These are phyloP conservation scores for Calonectria pseudoturangicola DNA, from an alignment of 2,329 filamentous ascomycete genomes.

Conservation along the genomic window DNA sequence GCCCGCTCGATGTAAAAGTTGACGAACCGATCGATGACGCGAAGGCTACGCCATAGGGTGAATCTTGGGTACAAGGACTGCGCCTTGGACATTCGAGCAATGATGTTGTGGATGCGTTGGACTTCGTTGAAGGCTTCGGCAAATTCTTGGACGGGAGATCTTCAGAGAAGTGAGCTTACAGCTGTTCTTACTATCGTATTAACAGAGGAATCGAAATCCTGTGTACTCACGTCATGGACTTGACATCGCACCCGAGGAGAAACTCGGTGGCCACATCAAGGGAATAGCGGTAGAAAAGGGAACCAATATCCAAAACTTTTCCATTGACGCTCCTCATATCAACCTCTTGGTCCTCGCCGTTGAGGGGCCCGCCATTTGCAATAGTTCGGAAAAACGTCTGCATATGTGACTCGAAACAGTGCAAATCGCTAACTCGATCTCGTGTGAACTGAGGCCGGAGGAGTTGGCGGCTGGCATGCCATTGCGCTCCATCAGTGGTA, in stretches of 20 bases:
- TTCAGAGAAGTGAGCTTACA: constrained; percentile 47
- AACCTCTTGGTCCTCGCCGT: constrained; percentile 78
- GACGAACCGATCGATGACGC: constrained; percentile 84
- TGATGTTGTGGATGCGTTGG: constrained; percentile 82
- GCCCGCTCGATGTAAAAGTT: constrained; percentile 85
- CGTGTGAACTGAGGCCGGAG: constrained; percentile 91
- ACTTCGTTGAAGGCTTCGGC: constrained; percentile 89
- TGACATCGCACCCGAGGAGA: constrained; percentile 85
- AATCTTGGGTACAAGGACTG: constrained; percentile 77
- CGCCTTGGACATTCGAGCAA: constrained; percentile 79
- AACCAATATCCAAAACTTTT: constrained; percentile 79
- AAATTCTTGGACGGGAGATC: constrained; percentile 78
- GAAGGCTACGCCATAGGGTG: constrained; percentile 78
- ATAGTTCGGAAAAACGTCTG: constrained; percentile 83
- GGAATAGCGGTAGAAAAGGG: constrained; percentile 89
- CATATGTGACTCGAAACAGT: constrained; percentile 87
- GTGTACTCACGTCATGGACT: constrained; percentile 71
- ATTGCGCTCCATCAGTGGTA: constrained; percentile 85
- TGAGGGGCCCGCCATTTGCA: constrained; percentile 72
- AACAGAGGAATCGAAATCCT: background rate
- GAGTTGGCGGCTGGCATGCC: constrained; percentile 88
- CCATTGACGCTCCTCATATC: constrained; percentile 78
- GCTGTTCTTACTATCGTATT: background rate
- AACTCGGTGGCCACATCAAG: constrained; percentile 93
- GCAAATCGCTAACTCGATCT: constrained; percentile 87